Evolutionary conservation across 192 early-diverging fungal species (phyloP).

Genomic region (Coemansia sp.): DNA sequence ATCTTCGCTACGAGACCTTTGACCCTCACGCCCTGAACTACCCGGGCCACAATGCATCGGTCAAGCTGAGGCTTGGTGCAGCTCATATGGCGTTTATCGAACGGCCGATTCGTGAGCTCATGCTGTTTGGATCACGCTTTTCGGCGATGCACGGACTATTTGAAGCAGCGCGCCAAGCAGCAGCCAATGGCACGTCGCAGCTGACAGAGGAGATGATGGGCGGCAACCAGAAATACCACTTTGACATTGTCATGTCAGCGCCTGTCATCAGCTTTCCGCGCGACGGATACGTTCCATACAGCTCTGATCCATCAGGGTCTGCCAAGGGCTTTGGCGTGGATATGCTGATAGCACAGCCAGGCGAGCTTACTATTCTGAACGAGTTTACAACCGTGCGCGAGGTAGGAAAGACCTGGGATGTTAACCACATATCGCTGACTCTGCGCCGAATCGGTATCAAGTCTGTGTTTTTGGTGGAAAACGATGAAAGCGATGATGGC

Average conservation of each 20-base stretch:
- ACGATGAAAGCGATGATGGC: conserved; percentile 50
- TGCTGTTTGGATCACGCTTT: conserved; percentile 83
- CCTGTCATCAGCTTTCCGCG: conserved; percentile 85
- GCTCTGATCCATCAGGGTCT: not conserved
- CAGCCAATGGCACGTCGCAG: conserved; percentile 74
- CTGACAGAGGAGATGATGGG: conserved; percentile 72
- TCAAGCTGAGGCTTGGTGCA: conserved; percentile 78
- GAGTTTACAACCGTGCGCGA: conserved; percentile 61
- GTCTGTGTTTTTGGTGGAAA: conserved; percentile 54
- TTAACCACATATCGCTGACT: conserved; percentile 65
- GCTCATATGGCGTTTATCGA: conserved; percentile 79
- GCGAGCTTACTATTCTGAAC: conserved; percentile 83
- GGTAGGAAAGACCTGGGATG: conserved; percentile 52
- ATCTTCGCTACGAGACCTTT: conserved; percentile 86
- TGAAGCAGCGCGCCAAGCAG: conserved; percentile 85
- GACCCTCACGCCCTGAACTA: conserved; percentile 58
- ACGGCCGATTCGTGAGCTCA: conserved; percentile 67
- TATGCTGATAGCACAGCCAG: conserved; percentile 75
- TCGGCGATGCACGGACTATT: conserved; percentile 81
- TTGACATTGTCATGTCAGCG: conserved; percentile 79
- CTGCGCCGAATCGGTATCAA: conserved; percentile 62
- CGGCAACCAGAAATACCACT: conserved; percentile 65
- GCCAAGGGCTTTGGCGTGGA: conserved; percentile 47
- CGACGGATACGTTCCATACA: conserved; percentile 48
- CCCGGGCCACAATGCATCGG: conserved; percentile 82